These are phyloP conservation scores for Cercospora nicotianae DNA, from an alignment of 2,329 filamentous ascomycete species.

Conservation along the genomic window DNA sequence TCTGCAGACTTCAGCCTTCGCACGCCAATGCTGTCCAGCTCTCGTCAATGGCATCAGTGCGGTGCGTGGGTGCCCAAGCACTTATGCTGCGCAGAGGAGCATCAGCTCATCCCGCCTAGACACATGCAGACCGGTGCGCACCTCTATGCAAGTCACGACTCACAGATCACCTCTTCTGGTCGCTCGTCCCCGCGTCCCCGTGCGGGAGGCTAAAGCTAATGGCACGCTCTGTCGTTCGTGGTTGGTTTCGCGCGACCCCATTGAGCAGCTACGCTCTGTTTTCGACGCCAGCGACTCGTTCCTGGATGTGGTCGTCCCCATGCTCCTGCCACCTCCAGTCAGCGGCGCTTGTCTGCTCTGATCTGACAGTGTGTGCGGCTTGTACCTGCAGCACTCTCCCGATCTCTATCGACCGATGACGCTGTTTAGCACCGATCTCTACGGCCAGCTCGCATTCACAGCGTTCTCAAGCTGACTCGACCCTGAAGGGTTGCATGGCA, in stretches of 20 bases:
- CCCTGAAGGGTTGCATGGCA: slow-evolving; percentile 4
- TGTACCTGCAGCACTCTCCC: slow-evolving; percentile 13
- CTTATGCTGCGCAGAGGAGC: not conserved
- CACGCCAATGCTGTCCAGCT: not conserved
- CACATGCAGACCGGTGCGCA: not conserved
- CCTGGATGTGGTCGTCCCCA: slow-evolving; percentile 22
- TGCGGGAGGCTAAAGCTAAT: slow-evolving; percentile 19
- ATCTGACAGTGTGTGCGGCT: not conserved
- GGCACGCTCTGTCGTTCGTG: slow-evolving; percentile 6
- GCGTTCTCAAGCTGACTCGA: slow-evolving; percentile 12
- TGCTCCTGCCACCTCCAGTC: slow-evolving; percentile 16
- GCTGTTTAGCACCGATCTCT: slow-evolving; percentile 7
- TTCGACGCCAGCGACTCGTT: slow-evolving; percentile 18
- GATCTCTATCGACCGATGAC: slow-evolving; percentile 10
- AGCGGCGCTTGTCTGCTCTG: slow-evolving; percentile 19
- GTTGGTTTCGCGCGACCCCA: slow-evolving; percentile 20
- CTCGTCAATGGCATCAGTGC: slow-evolving; percentile 13
- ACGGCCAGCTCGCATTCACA: not conserved
- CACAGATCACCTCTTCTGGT: slow-evolving; percentile 1
- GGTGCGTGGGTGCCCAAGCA: slow-evolving; percentile 8
- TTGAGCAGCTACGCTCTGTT: slow-evolving; percentile 5
- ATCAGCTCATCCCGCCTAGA: not conserved
- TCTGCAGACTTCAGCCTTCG: slow-evolving; percentile 21
- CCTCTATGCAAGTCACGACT: slow-evolving; percentile 14
- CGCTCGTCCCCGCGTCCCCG: slow-evolving; percentile 15